phyloP scores from a whole-genome alignment of 108 stramenopile species.

The Nitzschia inconspicua region DNA sequence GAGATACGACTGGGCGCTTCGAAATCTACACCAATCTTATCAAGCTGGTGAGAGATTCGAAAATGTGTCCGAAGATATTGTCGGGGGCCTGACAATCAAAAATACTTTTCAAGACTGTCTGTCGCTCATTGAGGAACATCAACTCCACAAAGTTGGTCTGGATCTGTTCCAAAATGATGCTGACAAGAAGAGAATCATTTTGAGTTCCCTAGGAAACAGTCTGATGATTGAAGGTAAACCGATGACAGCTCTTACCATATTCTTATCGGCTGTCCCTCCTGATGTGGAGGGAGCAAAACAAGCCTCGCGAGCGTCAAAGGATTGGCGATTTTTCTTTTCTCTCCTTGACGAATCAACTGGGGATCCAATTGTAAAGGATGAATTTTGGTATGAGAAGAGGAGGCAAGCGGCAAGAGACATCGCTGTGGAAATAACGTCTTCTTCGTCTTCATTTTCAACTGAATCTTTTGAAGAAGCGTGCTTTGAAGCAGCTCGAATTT shows the following conservation, averaged over 20 bases:
- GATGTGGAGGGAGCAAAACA: conserved; percentile 60
- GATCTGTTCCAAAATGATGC: conserved; percentile 49
- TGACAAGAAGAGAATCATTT: conserved; percentile 31
- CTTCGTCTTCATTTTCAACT: not conserved
- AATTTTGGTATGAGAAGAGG: conserved; percentile 13
- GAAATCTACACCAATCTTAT: conserved; percentile 47
- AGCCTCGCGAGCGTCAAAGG: conserved; percentile 58
- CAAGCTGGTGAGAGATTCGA: conserved; percentile 17
- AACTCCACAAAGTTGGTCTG: conserved; percentile 54
- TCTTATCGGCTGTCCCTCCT: conserved; percentile 53
- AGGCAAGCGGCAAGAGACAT: conserved; percentile 36
- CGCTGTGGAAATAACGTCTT: conserved; percentile 24
- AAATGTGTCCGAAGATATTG: conserved; percentile 4
- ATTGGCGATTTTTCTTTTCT: conserved; percentile 76
- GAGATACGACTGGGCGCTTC: conserved; percentile 69
- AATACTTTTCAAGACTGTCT: conserved; percentile 59
- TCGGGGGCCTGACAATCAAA: too few relatives aligned
- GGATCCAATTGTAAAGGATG: conserved; percentile 10
- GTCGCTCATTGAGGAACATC: conserved; percentile 64
- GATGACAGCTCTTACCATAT: conserved; percentile 59
- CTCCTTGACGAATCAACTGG: conserved; percentile 11
- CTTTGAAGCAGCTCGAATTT: conserved; percentile 66
- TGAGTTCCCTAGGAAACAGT: conserved; percentile 61
- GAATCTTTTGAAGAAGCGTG: conserved; percentile 24
- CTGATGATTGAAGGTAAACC: conserved; percentile 46